Conservation (phyloP, 2,329 filamentous ascomycete genomes). For the Anthostomella pinea region DNA sequence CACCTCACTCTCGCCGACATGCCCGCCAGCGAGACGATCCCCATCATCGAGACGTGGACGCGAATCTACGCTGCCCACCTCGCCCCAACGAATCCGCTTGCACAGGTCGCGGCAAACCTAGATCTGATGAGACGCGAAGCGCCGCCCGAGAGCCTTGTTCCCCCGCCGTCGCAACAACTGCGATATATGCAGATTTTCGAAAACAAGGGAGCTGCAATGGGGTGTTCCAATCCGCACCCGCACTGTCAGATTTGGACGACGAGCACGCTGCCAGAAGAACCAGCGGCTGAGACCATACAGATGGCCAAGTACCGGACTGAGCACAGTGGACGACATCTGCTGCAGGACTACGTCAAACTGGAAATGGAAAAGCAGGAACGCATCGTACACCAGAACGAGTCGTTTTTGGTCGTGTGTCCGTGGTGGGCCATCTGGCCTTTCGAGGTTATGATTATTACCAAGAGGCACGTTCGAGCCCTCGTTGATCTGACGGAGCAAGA, state of each 20-base stretch:
- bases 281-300: constrained; percentile 72
- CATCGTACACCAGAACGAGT: constrained; percentile 81
- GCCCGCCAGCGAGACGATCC: constrained; percentile 69
- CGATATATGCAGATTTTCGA: constrained; percentile 99
- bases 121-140: constrained; percentile 37
- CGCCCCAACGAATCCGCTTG: constrained; percentile 66
- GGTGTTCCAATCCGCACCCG: constrained; percentile 96
- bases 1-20: constrained; percentile 93
- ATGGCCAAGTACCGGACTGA: constrained; percentile 74
- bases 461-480: constrained; percentile 77
- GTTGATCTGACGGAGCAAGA: constrained; percentile 76
- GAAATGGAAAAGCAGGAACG: constrained; percentile 81
- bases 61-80: constrained; percentile 83
- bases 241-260: constrained; percentile 98
- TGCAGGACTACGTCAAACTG: constrained; percentile 82
- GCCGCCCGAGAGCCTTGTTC: constrained; percentile 35
- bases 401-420: constrained; percentile 84
- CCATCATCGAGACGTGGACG: constrained; percentile 87
- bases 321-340: constrained; percentile 70
- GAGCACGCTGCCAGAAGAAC: constrained; percentile 86
- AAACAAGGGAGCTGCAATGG: constrained; percentile 97
- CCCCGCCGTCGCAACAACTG: constrained; percentile 69
- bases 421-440: constrained; percentile 99
- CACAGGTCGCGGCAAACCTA: constrained; percentile 37
- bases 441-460: constrained; percentile 85